phyloP scores from a whole-genome alignment of 2,329 filamentous ascomycete genomes.

The Aspergillus flavus region DNA sequence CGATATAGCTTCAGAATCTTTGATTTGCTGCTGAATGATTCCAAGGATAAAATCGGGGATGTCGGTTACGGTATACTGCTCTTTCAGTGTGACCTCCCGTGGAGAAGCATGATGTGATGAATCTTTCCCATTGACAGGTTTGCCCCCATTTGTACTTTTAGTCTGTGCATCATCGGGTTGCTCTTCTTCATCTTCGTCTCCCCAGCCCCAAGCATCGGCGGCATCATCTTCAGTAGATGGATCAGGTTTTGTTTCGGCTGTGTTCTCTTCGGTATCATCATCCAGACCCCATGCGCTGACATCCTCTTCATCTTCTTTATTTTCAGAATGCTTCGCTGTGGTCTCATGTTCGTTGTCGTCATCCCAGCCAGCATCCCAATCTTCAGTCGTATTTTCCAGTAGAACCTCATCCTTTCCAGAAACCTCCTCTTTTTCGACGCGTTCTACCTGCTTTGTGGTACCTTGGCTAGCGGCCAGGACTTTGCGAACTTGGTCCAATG shows the following conservation, averaged over 20 bases:
- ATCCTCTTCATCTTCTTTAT: conserved; percentile 44
- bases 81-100: conserved; percentile 74
- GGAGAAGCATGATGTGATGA: conserved; percentile 24
- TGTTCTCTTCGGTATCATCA: conserved; percentile 37
- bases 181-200: conserved; percentile 60
- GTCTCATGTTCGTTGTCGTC: conserved; percentile 60
- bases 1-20: conserved; percentile 43
- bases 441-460: conserved; percentile 71
- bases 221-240: conserved; percentile 32
- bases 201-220: conserved; percentile 82
- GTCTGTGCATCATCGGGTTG: conserved; percentile 29
- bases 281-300: conserved; percentile 57
- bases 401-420: conserved; percentile 70
- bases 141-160: conserved; percentile 19
- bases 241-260: conserved; percentile 20
- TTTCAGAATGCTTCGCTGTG: conserved; percentile 18
- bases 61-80: conserved; percentile 85
- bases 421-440: conserved; percentile 80
- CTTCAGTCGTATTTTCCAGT: conserved; percentile 56
- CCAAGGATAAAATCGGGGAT: conserved; percentile 75
- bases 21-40: conserved; percentile 45
- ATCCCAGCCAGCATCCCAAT: conserved; percentile 82
- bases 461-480: conserved; percentile 70
- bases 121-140: conserved; percentile 27
- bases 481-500: conserved; percentile 72